Evolutionary conservation across 225 moss, liverwort and hornwort genomes (phyloP).

Genomic region (Takakia lepidozioides): DNA sequence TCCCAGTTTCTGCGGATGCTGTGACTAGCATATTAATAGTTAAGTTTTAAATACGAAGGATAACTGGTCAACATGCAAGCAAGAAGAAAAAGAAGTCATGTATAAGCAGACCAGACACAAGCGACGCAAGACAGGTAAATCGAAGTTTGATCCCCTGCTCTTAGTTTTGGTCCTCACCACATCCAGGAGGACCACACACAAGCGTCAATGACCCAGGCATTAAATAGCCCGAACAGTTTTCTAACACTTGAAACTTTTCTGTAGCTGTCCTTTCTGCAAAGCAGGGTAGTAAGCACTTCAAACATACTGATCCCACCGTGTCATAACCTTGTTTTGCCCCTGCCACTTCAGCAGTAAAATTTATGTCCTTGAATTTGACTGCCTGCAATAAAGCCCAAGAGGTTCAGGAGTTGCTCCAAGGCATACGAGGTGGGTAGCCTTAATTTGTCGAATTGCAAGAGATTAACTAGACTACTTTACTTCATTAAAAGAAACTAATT

Average conservation of each 20-base stretch:
- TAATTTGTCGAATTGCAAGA: neutral
- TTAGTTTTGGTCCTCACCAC: too few relatives aligned
- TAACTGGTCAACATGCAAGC: too few relatives aligned
- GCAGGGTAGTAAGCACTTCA: constrained; percentile 50
- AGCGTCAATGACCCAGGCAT: constrained; percentile 92
- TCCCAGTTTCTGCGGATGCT: too few relatives aligned
- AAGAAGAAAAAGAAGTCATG: too few relatives aligned
- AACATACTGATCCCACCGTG: constrained; percentile 55
- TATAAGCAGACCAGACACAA: too few relatives aligned
- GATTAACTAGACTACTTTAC: neutral
- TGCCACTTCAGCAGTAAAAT: constrained; percentile 46
- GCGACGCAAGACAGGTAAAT: too few relatives aligned
- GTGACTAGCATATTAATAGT: too few relatives aligned
- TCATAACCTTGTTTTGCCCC: constrained; percentile 57
- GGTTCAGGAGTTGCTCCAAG: neutral
- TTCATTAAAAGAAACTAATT: neutral
- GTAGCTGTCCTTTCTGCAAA: constrained; percentile 33
- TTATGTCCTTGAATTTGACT: constrained; percentile 66
- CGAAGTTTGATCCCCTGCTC: too few relatives aligned
- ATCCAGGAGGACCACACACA: constrained; percentile 85
- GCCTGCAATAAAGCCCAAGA: constrained; percentile 33
- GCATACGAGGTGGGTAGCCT: neutral
- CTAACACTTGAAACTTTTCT: constrained; percentile 60
- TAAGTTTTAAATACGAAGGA: too few relatives aligned
- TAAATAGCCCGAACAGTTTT: constrained; percentile 79